Evolutionary conservation across 2,329 filamentous ascomycete genomes (phyloP), one percentile per base, ranked within the genome.

Genomic region (Trichothecium roseum): DNA sequence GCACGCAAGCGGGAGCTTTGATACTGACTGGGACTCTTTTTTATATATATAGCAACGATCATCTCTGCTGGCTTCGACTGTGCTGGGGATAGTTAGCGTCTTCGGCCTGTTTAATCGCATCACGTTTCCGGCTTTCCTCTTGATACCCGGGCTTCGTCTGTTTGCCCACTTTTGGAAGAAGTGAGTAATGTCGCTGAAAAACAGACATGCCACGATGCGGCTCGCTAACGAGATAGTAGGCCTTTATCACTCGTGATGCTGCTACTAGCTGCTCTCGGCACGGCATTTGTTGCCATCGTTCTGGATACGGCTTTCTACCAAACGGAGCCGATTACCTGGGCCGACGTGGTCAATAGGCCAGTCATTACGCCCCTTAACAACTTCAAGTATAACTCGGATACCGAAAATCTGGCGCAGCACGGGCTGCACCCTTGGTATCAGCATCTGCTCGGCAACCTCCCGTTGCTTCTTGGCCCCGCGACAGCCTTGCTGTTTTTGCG

Each of bases 31-130:
- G 37, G 33, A 40, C 26, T 38, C 30, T 40, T 40, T 41, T 47
- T 38, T 49, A n/a, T 17, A n/a, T 20, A 8, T 16, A 33, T 27
- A 85, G 76, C 76, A 87, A 60, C 76, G 74, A 50, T 81, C 84
- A 38, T 84, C 85, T 32, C 66, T 85, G 38, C 64, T 86, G 46
- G 79, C 87, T 15, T 87, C 83, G 39, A 72, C 76, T 28, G 68
- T 91, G 29, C 74, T 98, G 28, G 86, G 86, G 20, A 77, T 88
- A 41, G 75, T 95, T 37, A 69, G 75, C 35, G 81, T 94, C 12
- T 83, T 91, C 50, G 91, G 91, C 34, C 64, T 89, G 39, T 98
- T 98, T 62, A 98, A 96, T 60, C 78, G 91, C 45, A 95, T 96
- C 51, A 98, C 91, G 8, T 96, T 96, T 57, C 89, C 89, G 31